These are phyloP conservation scores for Zanthoxylum bungeanum DNA, from an alignment of 345 rosid species.

Conservation along the genomic window DNA sequence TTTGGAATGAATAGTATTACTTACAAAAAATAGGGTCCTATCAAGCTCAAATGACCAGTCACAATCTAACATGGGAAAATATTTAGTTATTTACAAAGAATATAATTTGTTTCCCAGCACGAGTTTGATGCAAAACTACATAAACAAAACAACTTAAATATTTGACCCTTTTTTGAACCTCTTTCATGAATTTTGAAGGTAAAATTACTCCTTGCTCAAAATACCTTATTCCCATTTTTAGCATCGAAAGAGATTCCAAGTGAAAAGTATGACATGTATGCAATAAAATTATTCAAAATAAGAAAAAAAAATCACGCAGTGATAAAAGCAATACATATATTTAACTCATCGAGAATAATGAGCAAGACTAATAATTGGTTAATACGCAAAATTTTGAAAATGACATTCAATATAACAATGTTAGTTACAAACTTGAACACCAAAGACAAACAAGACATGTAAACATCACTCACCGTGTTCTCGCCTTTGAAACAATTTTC, in stretches of 20 bases:
- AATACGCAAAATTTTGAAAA: background rate
- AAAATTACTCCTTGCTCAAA: background rate
- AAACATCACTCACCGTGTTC: constrained; percentile 49
- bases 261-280: background rate
- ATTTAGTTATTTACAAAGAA: too few species aligned
- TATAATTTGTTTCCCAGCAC: background rate
- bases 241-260: background rate
- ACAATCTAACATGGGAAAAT: background rate
- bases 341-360: background rate
- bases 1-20: background rate
- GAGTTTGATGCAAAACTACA: background rate
- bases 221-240: background rate
- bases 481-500: constrained; percentile 29
- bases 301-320: background rate
- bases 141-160: background rate
- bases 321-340: background rate
- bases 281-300: background rate
- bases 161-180: background rate
- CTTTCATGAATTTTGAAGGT: background rate
- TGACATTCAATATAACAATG: background rate
- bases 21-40: background rate
- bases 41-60: background rate
- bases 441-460: background rate
- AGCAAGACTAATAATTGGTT: background rate
- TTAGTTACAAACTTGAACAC: background rate